phyloP scores from a whole-genome alignment of 2,329 filamentous ascomycete species.

The Cladophialophora bantiana region DNA sequence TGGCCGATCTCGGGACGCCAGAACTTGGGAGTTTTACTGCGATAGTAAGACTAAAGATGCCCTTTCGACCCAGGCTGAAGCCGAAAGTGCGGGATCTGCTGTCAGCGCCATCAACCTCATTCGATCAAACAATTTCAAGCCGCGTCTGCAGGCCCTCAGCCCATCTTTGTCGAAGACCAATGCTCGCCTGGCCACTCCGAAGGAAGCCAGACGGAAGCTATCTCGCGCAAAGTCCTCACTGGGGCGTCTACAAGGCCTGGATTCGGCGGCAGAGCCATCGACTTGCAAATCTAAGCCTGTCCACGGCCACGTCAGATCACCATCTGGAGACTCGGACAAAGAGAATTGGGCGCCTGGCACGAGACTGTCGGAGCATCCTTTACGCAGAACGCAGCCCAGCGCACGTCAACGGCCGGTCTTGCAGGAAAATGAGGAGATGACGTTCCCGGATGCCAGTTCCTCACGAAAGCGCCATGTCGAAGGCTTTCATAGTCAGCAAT shows the following conservation, averaged over 20 bases:
- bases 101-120: slow-evolving; percentile 82
- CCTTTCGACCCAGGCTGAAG: slow-evolving; percentile 79
- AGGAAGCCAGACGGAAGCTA: slow-evolving; percentile 65
- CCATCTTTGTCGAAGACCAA: slow-evolving; percentile 54
- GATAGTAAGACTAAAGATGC: slow-evolving; percentile 81
- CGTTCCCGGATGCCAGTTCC: slow-evolving; percentile 30
- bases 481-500: background rate
- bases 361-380: slow-evolving; percentile 56
- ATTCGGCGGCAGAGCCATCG: slow-evolving; percentile 41
- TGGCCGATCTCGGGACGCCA: slow-evolving; percentile 83
- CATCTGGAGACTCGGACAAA: slow-evolving; percentile 84
- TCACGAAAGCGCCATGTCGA: slow-evolving; percentile 16
- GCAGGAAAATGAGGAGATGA: slow-evolving; percentile 52
- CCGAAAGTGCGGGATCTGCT: slow-evolving; percentile 79
- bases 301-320: slow-evolving; percentile 51
- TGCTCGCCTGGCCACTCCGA: slow-evolving; percentile 50
- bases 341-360: slow-evolving; percentile 79
- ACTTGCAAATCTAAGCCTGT: slow-evolving; percentile 42
- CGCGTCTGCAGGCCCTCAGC: slow-evolving; percentile 50
- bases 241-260: slow-evolving; percentile 63
- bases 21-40: slow-evolving; percentile 90
- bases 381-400: slow-evolving; percentile 56
- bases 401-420: slow-evolving; percentile 51
- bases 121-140: slow-evolving; percentile 70
- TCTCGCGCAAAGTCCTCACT: slow-evolving; percentile 67